Percentiles rank a stretch among this genome's conserved stretches.
Conservation (phyloP, 164 flowering plant species). For the Chimonanthus salicifolius region DNA sequence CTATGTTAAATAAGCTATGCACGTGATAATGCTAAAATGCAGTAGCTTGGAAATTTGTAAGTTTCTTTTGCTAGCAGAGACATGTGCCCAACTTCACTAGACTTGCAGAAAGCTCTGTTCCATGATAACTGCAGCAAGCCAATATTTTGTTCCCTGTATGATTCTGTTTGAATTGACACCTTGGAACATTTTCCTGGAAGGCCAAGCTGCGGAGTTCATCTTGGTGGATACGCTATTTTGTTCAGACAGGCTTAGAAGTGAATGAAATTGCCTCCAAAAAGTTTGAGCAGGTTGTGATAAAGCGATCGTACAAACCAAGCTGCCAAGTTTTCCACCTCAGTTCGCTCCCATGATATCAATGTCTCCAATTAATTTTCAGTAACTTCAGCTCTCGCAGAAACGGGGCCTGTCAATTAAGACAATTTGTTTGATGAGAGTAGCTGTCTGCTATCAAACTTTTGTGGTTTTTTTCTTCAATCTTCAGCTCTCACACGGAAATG, state of each 20-base stretch:
- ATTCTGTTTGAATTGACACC: background rate
- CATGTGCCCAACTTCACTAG: background rate
- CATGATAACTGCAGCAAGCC: background rate
- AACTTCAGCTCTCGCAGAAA: background rate
- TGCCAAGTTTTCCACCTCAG: conserved; percentile 86
- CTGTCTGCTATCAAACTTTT: background rate
- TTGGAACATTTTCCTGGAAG: conserved; percentile 26
- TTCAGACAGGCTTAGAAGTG: conserved; percentile 60
- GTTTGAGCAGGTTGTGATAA: conserved; percentile 64
- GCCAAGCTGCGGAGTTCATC: conserved; percentile 75
- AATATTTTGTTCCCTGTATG: background rate
- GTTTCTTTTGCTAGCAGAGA: background rate
- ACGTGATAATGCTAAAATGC: too few relatives aligned
- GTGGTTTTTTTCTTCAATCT: background rate
- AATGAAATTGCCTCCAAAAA: conserved; percentile 61
- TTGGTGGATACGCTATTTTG: conserved; percentile 77
- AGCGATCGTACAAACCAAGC: conserved; percentile 51
- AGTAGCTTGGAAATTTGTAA: background rate
- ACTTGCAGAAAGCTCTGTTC: too few relatives aligned
- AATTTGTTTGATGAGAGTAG: background rate
- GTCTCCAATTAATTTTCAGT: background rate
- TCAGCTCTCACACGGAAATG: too few relatives aligned
- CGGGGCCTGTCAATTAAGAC: background rate
- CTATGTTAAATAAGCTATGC: too few relatives aligned
- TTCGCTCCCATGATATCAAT: conserved; percentile 33